Base-by-base conservation (phyloP, 441 rosid genomes). In the Mallotus japonicus region DNA sequence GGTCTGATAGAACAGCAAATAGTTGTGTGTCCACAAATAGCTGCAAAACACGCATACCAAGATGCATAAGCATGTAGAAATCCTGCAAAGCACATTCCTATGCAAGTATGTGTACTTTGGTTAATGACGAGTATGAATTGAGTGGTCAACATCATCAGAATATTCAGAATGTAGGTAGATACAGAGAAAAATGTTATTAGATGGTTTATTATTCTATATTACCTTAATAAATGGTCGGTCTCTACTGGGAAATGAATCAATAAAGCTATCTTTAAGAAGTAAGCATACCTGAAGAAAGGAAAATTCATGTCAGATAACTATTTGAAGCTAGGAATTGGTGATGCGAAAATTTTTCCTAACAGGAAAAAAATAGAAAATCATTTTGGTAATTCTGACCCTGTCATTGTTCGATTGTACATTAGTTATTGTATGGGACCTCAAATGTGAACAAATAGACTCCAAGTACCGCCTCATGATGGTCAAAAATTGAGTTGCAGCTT, bases 201-300 rank as follows among this genome's bases (percentile, higher is more conserved):
- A 32, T 53, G 28, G 46, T 16, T 55, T 44, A 8, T 44, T 37
- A 28, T 42, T 42, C 9, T 14, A 12, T 49, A 55, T 78, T 86
- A 93, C 99, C 99, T 87, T 91, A 76, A 95, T 67, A 75, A 95
- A 95, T 58, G 94, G 82, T 64, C 87, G 83, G 75, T 95, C 98
- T 82, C 85, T 85, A 55, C 76, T 73, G 55, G 91, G 90, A 82
- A 95, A 95, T 55, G 99, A 95, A 80, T 93, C 99, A 19, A 93
- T 83, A 79, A 85, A 92, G 81, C 97, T 95, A 84, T 95, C 98
- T 78, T 95, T 95, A 63, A 95, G 90, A 71, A 95, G 96, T 82
- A 95, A 81, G 64, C 95, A 95, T 68, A 95, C 98, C 99, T 95
- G 90, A 72, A 77, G 16, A 54, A 78, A 47, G 63, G 19, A 62